Percentiles rank a stretch among this genome's conserved stretches.
These are phyloP conservation scores for Chaetomium sp. DNA, from an alignment of 2,329 filamentous ascomycete genomes.

Conservation along the genomic window DNA sequence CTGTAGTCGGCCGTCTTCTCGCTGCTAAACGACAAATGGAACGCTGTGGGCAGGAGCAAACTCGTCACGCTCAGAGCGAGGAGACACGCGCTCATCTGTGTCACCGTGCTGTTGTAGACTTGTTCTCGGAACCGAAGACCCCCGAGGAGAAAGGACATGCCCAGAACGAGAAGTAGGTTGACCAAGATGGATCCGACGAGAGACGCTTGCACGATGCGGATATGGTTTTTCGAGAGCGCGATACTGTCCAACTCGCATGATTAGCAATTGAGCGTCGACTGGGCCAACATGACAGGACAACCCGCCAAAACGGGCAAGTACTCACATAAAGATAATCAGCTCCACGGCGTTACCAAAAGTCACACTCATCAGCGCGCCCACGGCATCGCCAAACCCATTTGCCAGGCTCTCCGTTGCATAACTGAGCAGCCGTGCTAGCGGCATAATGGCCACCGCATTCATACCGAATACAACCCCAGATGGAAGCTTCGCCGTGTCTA, in stretches of 20 bases:
- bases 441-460: conserved; percentile 70
- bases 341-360: conserved; percentile 76
- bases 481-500: conserved; percentile 45
- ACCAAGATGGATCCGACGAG: conserved; percentile 82
- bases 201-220: conserved; percentile 85
- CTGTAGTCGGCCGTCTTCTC: conserved; percentile 54
- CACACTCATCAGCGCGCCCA: conserved; percentile 67
- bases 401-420: conserved; percentile 72
- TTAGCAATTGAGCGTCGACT: background rate
- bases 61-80: conserved; percentile 87
- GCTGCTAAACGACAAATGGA: conserved; percentile 82
- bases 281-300: conserved; percentile 45
- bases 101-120: conserved; percentile 92
- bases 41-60: conserved; percentile 80
- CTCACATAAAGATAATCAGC: conserved; percentile 66
- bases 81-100: conserved; percentile 91
- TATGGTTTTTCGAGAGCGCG: conserved; percentile 72
- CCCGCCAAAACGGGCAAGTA: conserved; percentile 44
- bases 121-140: conserved; percentile 84
- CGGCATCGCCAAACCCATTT: conserved; percentile 62
- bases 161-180: conserved; percentile 80
- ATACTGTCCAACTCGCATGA: conserved; percentile 45
- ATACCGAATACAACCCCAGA: conserved; percentile 63
- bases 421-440: conserved; percentile 63
- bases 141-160: conserved; percentile 84